These are phyloP conservation scores for Kluyveromyces starmeri DNA, from an alignment of 805 yeast genomes.

Conservation along the genomic window DNA sequence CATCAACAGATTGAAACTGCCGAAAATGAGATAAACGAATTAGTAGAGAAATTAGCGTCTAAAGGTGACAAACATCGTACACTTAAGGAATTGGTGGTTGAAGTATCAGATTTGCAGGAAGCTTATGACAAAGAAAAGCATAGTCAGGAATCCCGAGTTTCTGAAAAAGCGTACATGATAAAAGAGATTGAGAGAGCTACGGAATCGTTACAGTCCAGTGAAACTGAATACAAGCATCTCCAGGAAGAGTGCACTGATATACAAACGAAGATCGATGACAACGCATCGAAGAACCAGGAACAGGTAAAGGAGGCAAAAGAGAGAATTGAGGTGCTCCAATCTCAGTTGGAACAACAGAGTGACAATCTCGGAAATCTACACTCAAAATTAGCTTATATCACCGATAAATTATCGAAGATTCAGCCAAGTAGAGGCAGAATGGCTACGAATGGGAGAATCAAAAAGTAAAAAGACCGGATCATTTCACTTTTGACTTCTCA, in stretches of 20 bases:
- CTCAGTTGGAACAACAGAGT: conserved; percentile 11
- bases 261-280: conserved; percentile 11
- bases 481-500: too few relatives aligned
- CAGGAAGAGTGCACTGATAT: conserved; percentile 10
- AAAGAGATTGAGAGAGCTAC: conserved; percentile 49
- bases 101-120: conserved; percentile 38
- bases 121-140: conserved; percentile 36
- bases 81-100: conserved; percentile 15
- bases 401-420: conserved; percentile 16
- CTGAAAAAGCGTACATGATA: conserved; percentile 57
- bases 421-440: conserved; percentile 11
- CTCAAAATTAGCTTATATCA: conserved; percentile 11
- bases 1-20: conserved; percentile 21
- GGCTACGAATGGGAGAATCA: conserved; percentile 8
- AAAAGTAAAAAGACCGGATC: conserved; percentile 8
- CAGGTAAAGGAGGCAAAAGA: conserved; percentile 8
- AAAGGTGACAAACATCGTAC: conserved; percentile 8
- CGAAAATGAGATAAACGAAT: conserved; percentile 22
- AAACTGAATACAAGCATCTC: conserved; percentile 21
- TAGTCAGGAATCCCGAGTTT: conserved; percentile 38
- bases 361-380: conserved; percentile 10
- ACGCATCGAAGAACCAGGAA: conserved; percentile 6
- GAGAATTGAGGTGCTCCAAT: conserved; percentile 10
- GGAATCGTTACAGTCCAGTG: conserved; percentile 40
- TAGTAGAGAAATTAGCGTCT: conserved; percentile 15